Base-by-base conservation (phyloP, 495 filamentous ascomycete genomes). In the Penicillium arizonense region DNA sequence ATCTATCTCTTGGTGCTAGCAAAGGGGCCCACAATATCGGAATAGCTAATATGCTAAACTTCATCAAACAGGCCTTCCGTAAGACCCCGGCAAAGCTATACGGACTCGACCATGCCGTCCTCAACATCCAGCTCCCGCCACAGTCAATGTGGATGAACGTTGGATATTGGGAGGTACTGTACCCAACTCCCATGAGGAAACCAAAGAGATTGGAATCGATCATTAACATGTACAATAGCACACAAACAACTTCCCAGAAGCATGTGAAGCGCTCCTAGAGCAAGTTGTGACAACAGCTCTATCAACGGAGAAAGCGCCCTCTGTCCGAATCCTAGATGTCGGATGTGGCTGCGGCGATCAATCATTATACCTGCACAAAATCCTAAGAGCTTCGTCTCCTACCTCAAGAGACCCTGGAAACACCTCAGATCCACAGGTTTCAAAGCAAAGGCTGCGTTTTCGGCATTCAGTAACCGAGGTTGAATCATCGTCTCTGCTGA, bases 291-390 rank as follows among this genome's bases (percentile, higher is more conserved):
- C 59, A 11, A 69, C 74, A 1, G 60, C 60, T 18, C 57, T 73
- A 21, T 55, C 65, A 37, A 44, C 50, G 28, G 39, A 60, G 37
- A 47, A 33, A 12, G n/a, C 33, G 4, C 42, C 52, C 23, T 49
- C 47, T 12, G 16, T 76, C 3, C 61, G 56, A 14, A 34, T 80
- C 8, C 43, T 80, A 9, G 77, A 80, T 53, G 63, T 80, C 2
- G 77, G 77, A 14, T 73, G 77, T 42, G 77, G 77, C 7, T 80
- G 77, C 39, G 77, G 77, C 16, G 77, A 79, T 50, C 77, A 80
- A 53, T 70, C 67, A 1, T 8, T 76, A 2, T 62, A 70, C 39
- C 20, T 78, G 16, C 55, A 30, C 4, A 23, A 23, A 2, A 36
- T 48, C 3, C 16, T 16, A 13, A 41, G 42, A 7, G 18, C 33